These are phyloP conservation scores for Nakazawaea peltata DNA, from an alignment of 805 yeast species.

Conservation along the genomic window DNA sequence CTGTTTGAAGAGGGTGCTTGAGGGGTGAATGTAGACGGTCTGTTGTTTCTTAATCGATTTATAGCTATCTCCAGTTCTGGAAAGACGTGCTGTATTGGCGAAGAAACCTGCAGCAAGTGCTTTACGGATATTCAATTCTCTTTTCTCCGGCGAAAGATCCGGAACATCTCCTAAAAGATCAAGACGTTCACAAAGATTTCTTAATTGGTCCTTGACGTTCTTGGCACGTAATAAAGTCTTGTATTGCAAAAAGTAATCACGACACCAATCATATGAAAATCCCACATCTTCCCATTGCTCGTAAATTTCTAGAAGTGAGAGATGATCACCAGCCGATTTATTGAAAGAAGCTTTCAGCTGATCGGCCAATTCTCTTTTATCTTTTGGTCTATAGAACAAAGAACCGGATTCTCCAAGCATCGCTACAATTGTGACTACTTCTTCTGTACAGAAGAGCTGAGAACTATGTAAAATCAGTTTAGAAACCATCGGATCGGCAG, in stretches of 20 bases:
- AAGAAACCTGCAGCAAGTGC: slow-evolving; percentile 64
- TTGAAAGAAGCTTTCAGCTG: slow-evolving; percentile 49
- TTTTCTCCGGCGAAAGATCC: slow-evolving; percentile 21
- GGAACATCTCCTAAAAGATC: slow-evolving; percentile 29
- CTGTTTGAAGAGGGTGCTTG: slow-evolving; percentile 55
- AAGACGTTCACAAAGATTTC: slow-evolving; percentile 46
- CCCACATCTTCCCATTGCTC: slow-evolving; percentile 67
- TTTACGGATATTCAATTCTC: slow-evolving; percentile 33
- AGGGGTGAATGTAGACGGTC: slow-evolving; percentile 79
- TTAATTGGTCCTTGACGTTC: slow-evolving; percentile 66
- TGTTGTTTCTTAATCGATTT: slow-evolving; percentile 59
- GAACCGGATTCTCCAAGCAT: slow-evolving; percentile 78
- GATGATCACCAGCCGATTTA: slow-evolving; percentile 65
- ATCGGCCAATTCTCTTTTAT: slow-evolving; percentile 58
- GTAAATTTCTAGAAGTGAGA: slow-evolving; percentile 67
- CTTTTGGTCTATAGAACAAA: slow-evolving; percentile 64
- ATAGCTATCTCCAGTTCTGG: slow-evolving; percentile 61
- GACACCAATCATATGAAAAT: slow-evolving; percentile 74
- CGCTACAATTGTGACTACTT: slow-evolving; percentile 66
- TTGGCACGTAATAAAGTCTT: slow-evolving; percentile 60
- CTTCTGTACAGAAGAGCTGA: slow-evolving; percentile 52
- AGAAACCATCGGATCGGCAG: slow-evolving; percentile 85
- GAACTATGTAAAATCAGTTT: slow-evolving; percentile 64
- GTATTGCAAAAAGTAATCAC: slow-evolving; percentile 73
- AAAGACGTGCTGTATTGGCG: slow-evolving; percentile 53